Base-by-base conservation (phyloP, 208 protist genomes). In the Acanthamoeba triangularis region DNA sequence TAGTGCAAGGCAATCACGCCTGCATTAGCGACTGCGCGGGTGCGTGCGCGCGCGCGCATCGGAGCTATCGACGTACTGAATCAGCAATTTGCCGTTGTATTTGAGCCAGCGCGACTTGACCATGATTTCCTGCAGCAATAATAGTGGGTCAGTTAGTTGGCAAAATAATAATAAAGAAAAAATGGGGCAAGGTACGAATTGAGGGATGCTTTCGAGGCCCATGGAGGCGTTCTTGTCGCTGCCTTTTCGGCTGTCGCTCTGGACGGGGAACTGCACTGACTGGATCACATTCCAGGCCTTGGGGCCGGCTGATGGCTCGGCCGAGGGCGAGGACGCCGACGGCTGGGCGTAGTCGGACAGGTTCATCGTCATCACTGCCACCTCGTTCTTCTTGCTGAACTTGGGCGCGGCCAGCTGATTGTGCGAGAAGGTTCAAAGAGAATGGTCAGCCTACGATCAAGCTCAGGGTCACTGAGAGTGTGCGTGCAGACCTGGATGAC, bases 81-180 rank as follows among this genome's bases (percentile, higher is more conserved):
- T 41, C 25, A 88, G 80, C 61, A 88, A 41, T 14, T 88, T 88
- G 80, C 80, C 80, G 44, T 88, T 63, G 47, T 88, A 88, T 33
- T 88, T 88, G 49, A 88, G 80, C 80, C 80, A 88, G 0, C 80
- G 80, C 52, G 80, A 88, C 52, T 88, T 88, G 30, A 88, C 80
- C 80, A 88, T 23, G 6, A 65, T 61, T 88, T 54, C 49, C 52
- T 63, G 25, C 28, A 20, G 0, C 1, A 6, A 47, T 11, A 4
- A 47, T 5, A 1, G 41, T 47, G 44, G 44, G 44, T 47, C 23
- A 78, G 16, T 16, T 11, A 3, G 6, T 41, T 47, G n/a, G n/a
- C n/a, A n/a, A 47, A 47, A 78, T 2, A 35, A 10, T 37, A 41
- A 78, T 0, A 35, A 44, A 44, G 3, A 78, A 4, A 33, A 33